These are phyloP conservation scores for Paraphaeosphaeria minitans DNA, from an alignment of 2,329 filamentous ascomycete genomes.

Conservation along the genomic window DNA sequence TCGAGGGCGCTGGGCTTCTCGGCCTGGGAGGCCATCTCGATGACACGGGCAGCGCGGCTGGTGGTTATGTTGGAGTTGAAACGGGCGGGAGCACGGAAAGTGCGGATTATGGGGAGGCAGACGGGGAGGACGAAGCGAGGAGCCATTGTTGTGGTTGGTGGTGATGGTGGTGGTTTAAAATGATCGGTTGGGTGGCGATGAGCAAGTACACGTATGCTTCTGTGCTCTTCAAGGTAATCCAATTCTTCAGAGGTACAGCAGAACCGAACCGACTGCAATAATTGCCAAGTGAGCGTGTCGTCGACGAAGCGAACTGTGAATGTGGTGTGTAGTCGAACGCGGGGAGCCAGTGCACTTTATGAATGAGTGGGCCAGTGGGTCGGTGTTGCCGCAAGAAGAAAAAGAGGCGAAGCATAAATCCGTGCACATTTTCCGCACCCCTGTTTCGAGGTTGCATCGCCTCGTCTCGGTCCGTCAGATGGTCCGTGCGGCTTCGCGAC, in stretches of 20 bases:
- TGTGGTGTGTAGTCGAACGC: slow-evolving; percentile 1
- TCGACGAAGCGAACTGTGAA: slow-evolving; percentile 4
- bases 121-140: slow-evolving; percentile 20
- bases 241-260: neutral
- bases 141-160: slow-evolving; percentile 15
- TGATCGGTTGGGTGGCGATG: neutral
- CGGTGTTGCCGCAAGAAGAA: neutral
- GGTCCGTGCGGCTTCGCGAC: neutral
- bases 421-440: slow-evolving; percentile 14
- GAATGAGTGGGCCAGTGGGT: slow-evolving; percentile 13
- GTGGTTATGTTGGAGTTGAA: slow-evolving; percentile 38
- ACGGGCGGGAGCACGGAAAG: slow-evolving; percentile 27
- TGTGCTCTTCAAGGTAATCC: neutral
- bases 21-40: slow-evolving; percentile 37
- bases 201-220: neutral
- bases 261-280: neutral
- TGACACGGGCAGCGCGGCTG: slow-evolving; percentile 30
- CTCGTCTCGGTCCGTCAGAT: neutral
- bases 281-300: neutral
- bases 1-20: slow-evolving; percentile 41
- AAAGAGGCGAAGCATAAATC: slow-evolving; percentile 17
- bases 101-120: slow-evolving; percentile 30
- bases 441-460: neutral
- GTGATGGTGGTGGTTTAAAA: neutral
- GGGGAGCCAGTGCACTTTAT: slow-evolving; percentile 13